A percentile compares a stretch with the other conserved stretches of the same genome.
Conservation (phyloP, 2,329 filamentous ascomycete genomes). For the Zymoseptoria brevis region DNA sequence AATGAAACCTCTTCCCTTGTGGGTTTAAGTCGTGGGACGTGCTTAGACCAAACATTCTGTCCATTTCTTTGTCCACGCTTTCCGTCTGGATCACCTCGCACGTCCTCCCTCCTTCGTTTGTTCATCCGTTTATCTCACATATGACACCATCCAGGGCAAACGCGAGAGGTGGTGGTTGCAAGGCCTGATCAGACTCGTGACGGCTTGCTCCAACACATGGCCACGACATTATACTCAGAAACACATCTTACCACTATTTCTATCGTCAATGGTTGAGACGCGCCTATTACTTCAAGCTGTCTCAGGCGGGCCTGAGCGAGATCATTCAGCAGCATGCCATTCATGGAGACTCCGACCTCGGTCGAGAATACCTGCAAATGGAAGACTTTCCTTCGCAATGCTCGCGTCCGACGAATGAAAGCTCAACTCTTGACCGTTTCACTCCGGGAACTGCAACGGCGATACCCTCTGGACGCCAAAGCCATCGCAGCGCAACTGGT, state of each 20-base stretch:
- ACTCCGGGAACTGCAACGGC: constrained; percentile 13
- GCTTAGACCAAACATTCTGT: background rate
- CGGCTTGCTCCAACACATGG: background rate
- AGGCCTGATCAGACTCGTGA: background rate
- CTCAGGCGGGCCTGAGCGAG: background rate
- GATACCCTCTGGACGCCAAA: constrained; percentile 5
- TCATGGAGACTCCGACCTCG: background rate
- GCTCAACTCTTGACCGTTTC: constrained; percentile 5
- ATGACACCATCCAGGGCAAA: background rate
- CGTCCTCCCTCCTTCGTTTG: background rate
- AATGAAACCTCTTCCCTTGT: background rate
- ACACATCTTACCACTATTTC: too few species aligned
- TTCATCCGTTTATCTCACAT: background rate
- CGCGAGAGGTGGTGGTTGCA: background rate
- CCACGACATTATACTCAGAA: too few species aligned
- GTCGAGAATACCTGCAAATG: constrained; percentile 4
- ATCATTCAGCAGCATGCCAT: background rate
- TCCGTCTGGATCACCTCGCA: background rate
- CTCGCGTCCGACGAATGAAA: background rate
- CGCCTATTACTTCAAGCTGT: background rate
- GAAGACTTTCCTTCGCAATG: constrained; percentile 5
- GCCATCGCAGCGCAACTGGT: constrained; percentile 20
- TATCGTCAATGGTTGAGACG: too few species aligned
- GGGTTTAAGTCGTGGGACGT: background rate
- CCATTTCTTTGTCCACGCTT: background rate